Conservation (phyloP, 441 rosid species). For the Breynia disticha region DNA sequence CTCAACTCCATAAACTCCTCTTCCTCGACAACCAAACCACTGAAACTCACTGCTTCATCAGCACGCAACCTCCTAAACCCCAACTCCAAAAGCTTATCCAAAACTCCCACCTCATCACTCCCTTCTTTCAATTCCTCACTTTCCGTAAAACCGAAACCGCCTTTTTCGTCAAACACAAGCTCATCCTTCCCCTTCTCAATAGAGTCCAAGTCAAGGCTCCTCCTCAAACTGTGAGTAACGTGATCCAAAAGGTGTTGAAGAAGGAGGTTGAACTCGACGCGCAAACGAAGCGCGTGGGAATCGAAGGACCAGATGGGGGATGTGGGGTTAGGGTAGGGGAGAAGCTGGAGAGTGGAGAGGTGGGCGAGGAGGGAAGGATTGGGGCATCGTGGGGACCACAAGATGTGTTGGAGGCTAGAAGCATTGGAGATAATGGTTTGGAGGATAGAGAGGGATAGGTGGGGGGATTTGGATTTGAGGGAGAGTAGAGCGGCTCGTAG, state of each 20-base stretch:
- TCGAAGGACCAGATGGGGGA: conserved; percentile 63
- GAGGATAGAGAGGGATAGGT: conserved; percentile 58
- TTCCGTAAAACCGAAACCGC: conserved; percentile 19
- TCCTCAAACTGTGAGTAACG: conserved; percentile 30
- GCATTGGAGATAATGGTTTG: conserved; percentile 72
- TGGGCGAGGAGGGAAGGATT: conserved; percentile 67
- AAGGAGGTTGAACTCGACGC: conserved; percentile 65
- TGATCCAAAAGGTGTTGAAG: conserved; percentile 57
- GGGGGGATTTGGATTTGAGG: conserved; percentile 57
- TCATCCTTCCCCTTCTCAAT: conserved; percentile 28
- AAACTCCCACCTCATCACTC: conserved; percentile 36
- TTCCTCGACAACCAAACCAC: conserved; percentile 31
- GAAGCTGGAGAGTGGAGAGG: conserved; percentile 63
- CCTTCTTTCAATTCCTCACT: conserved; percentile 26
- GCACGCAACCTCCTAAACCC: conserved; percentile 63
- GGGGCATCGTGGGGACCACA: conserved; percentile 72
- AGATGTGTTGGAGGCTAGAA: conserved; percentile 56
- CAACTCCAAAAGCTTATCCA: conserved; percentile 56
- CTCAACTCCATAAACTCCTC: conserved; percentile 41
- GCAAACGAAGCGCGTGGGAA: conserved; percentile 48
- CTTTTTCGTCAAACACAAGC: conserved; percentile 20
- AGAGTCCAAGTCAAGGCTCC: conserved; percentile 28
- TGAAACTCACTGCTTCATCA: conserved; percentile 17
- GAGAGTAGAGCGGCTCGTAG: conserved; percentile 64
- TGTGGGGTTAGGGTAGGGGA: conserved; percentile 43